Evolutionary conservation across 208 protist species (phyloP), one percentile per base, ranked within the genome.

Genomic region (Wallacemonas sp.): DNA sequence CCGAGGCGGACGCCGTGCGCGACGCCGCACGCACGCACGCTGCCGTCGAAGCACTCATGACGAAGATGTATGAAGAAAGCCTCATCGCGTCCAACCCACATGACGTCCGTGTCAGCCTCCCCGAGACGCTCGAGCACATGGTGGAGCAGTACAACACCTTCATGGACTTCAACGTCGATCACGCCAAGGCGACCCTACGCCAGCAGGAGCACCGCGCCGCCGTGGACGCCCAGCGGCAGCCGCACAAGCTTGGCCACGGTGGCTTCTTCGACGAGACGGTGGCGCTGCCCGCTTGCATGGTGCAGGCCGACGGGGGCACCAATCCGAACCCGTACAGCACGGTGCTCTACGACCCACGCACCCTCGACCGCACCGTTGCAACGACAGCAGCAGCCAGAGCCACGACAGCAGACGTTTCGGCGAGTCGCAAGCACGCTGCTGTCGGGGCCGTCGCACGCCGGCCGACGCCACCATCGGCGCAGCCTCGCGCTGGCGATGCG

Each of bases 61-160:
- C 78, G 47, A 81, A 77, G 33, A 57, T 93, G 24, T 62, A 87
- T 60, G 81, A 78, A 14, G 79, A 93, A 39, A 75, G 77, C 33
- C 61, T 73, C 30, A 74, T 93, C 48, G 27, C 56, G 17, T 54
- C 61, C 58, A 87, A 76, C 57, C 44, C 67, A 24, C 68, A 72
- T 6, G 55, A 39, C 14, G 69, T 58, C 0, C 41, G 34, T 17
- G 27, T 39, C 49, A 70, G 74, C 29, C 68, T 89, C 43, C 34
- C 73, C 3, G 73, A 86, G 29, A 76, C 67, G 16, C 27, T 90
- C 24, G 46, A 67, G 11, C 66, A 79, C 36, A 85, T 89, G 67
- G 76, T 87, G 1, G 44, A 57, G n/a, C 80, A 80, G 52, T 88
- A 90, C 58, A 78, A 85, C 54, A 73, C 62, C 29, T 89, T 82